Evolutionary conservation across 2,329 filamentous ascomycete species (phyloP).

Genomic region (Colletotrichum incanum): DNA sequence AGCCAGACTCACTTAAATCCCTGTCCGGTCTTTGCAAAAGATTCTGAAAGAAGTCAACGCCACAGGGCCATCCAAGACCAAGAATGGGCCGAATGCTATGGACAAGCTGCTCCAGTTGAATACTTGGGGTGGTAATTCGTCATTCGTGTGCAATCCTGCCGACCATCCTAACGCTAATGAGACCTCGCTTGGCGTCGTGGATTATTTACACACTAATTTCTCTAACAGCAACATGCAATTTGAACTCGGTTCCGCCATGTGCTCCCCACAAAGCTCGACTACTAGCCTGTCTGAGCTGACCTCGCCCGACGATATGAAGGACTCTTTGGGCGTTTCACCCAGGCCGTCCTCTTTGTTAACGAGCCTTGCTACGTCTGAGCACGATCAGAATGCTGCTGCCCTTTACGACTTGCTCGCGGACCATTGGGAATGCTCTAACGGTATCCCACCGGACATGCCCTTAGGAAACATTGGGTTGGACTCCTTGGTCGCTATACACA

Average conservation of each 20-base stretch:
- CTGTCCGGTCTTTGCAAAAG: background rate
- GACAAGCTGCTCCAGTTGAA: background rate
- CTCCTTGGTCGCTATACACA: constrained; percentile 1
- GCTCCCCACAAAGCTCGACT: background rate
- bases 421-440: constrained; percentile 2
- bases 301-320: background rate
- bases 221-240: background rate
- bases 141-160: background rate
- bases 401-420: background rate
- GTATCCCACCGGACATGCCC: background rate
- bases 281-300: background rate
- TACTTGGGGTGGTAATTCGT: background rate
- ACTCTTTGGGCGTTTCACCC: background rate
- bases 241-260: background rate
- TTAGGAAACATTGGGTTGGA: background rate
- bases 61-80: background rate
- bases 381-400: background rate
- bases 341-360: background rate
- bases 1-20: background rate
- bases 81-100: background rate
- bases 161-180: background rate
- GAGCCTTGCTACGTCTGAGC: background rate
- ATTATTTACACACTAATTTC: background rate
- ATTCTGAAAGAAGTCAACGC: background rate
- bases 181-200: background rate